Evolutionary conservation across 345 rosid species (phyloP).

Genomic region (Populus euphratica): DNA sequence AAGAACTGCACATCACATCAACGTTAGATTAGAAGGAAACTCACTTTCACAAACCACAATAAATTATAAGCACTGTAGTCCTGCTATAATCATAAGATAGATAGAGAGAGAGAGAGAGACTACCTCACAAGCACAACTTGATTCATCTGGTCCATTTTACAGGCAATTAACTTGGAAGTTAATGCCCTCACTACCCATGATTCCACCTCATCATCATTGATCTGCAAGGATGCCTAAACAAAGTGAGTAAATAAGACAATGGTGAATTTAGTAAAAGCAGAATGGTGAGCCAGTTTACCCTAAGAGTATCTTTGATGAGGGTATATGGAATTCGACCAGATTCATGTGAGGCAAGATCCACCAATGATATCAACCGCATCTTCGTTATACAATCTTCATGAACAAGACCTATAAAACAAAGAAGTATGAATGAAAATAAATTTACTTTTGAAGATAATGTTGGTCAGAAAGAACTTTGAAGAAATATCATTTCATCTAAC

Average conservation of each 20-base stretch:
- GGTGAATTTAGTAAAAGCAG: conserved; percentile 4
- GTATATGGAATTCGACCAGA: conserved; percentile 70
- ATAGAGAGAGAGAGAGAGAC: background rate
- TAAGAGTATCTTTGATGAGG: conserved; percentile 61
- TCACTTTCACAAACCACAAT: background rate
- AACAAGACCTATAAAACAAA: conserved; percentile 53
- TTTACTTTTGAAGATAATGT: background rate
- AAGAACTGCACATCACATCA: conserved; percentile 48
- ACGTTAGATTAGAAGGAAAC: conserved; percentile 2
- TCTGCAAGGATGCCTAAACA: conserved; percentile 34
- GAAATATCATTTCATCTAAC: background rate
- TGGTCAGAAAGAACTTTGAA: background rate
- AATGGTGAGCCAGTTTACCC: conserved; percentile 39
- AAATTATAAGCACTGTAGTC: background rate
- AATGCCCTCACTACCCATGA: conserved; percentile 84
- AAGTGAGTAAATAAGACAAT: conserved; percentile 1
- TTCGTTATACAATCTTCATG: conserved; percentile 84
- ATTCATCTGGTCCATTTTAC: conserved; percentile 96
- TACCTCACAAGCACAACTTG: conserved; percentile 77
- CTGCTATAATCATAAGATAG: background rate
- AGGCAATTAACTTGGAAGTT: conserved; percentile 67
- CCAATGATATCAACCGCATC: conserved; percentile 82
- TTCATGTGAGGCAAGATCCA: conserved; percentile 66
- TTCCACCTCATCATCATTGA: conserved; percentile 80
- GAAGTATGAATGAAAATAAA: background rate